Base-by-base conservation (phyloP, 1,284 basidiomycete genomes). In the Trichosporon sp. region DNA sequence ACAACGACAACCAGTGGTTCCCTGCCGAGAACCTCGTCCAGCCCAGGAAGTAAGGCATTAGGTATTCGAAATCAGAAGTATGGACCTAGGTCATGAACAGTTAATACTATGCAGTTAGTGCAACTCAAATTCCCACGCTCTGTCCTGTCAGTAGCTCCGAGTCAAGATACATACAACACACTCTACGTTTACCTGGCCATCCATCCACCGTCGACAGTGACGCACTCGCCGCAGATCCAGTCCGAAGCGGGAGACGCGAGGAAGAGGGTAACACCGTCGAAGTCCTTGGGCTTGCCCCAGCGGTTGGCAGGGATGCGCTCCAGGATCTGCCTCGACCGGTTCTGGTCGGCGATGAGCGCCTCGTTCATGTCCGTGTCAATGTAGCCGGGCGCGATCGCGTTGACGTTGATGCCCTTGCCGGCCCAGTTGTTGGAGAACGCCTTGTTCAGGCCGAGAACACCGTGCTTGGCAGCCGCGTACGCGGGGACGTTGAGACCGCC, bases 231-330 rank as follows among this genome's bases (percentile, higher is more conserved):
- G 74, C 90, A 93, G 19, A 98, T 89, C 79, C 97, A 98, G 82
- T 93, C 90, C 77, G 91, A 92, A 1, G 94, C 95, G 63, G 85
- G 84, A 76, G 91, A 92, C 4, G 94, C 92, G 43, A 98, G 89
- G 85, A 93, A 98, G n/a, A 97, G 89, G 68, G 92, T 84, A 0
- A 93, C 92, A 5, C 95, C 95, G 40, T 92, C 93, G 84, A 98
- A 96, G 85, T 98, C 95, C 59, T 86, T 86, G 1, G 95, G 93
- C 38, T 88, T 85, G 48, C 93, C 96, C 96, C 96, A 98, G 72
- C 95, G 87, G 19, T 90, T 91, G 6, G 92, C 91, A n/a, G 94
- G 94, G 76, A 96, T 96, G 70, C 94, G 89, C 80, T 96, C 94
- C 70, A 92, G 90, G 79, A 98, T 96, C 85, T 98, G 95, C 68